Base-by-base conservation (phyloP, 345 rosid genomes). In the Conringia planisiliqua region DNA sequence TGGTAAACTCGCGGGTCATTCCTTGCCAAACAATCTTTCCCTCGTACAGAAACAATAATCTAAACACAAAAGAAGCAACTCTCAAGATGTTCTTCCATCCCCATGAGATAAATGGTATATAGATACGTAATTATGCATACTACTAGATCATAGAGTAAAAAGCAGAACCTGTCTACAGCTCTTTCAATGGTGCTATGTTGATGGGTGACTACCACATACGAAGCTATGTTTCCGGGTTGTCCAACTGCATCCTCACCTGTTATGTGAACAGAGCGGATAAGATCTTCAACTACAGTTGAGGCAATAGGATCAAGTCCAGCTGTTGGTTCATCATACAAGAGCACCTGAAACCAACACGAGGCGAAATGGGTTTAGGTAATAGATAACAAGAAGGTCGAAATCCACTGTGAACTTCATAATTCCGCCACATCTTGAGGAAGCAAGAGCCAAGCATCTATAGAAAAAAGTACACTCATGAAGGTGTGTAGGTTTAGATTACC, bases 251-350 rank as follows among this genome's bases (percentile, higher is more conserved):
- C 93, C 47, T 85, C 84, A 3, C 76, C 89, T 44, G 79, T 86
- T 67, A 62, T 58, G 81, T 90, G 99, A 66, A 92, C 94, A 39
- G 96, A 90, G 27, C 92, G 89, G 75, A 95, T 95, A 51, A 95
- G 97, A 85, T 95, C 99, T 86, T 95, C 98, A 38, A 95, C 98
- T 43, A 95, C 98, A 18, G 98, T 95, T n/a, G 98, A 92, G 64
- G 98, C 98, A 75, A 92, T 92, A 48, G 99, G 99, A 85, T 95
- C 99, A 36, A 95, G 99, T 57, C 99, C 99, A 32, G 97, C 97
- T 5, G 97, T 92, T 74, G 97, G 97, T 78, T 95, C 97, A 55
- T 95, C 97, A 17, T 92, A 95, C 79, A 95, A 79, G 52, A 95
- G 87, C 36, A 92, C 92, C 97, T 95, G 24, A 22, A 22, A 22